Base-by-base conservation (phyloP, 2,329 filamentous ascomycete species). In the Cladosporium austrohemisphaericum region DNA sequence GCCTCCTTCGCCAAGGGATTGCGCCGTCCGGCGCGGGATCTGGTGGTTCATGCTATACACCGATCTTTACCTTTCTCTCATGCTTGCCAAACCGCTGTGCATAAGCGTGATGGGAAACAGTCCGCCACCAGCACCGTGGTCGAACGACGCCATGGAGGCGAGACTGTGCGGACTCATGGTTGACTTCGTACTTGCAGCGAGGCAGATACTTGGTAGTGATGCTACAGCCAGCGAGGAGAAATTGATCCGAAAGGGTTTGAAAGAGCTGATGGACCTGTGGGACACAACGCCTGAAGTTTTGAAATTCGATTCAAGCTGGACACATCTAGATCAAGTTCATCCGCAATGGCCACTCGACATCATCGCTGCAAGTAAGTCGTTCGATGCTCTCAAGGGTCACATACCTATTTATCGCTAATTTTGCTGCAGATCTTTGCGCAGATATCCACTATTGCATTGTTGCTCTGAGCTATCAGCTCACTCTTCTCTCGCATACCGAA, bases 1-100 rank as follows among this genome's bases (percentile, higher is more conserved):
- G 16, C 55, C 68, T 3, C 66, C 66, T 18, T 64, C 68, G 1
- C 61, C 68, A 7, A 62, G 65, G 22, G 71, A 76, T 54, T 67
- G 65, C 36, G 64, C 65, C 8, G 61, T 70, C 9, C 65, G 74
- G 4, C 70, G 69, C 43, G 68, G 68, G 8, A 59, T 76, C 1
- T 76, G 74, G 74, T 76, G 74, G 73, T 73, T 72, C 68, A 72
- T 76, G 65, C 57, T 76, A n/a, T 71, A 75, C 49, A 71, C 75
- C 65, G 74, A 76, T 43, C 71, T 75, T 50, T 68, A 75, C 38
- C 75, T 75, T 51, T 74, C 72, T 0, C 72, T 75, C 60, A 74
- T 70, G 0, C 63, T 76, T 0, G 72, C 73, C 14, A 65, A 72
- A 25, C 74, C 74, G 3, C 57, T 76, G 7, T 73, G 72, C 1